Conservation (phyloP, 140 eudicot species). For the Anethum foeniculum region DNA sequence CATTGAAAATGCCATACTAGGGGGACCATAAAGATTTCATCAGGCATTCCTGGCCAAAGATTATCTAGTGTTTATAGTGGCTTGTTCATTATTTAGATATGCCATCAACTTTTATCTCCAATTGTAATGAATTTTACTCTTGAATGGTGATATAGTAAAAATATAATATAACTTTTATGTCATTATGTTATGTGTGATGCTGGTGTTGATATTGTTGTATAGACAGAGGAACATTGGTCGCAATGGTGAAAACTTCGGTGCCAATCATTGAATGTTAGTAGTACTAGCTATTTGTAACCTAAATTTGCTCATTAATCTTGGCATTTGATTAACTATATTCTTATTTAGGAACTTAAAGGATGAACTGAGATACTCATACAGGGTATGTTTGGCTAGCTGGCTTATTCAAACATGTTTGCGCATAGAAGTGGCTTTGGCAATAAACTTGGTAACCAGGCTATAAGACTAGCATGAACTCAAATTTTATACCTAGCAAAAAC, state of each 20-base stretch:
- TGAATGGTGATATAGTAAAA: background rate
- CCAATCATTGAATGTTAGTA: background rate
- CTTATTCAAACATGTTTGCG: background rate
- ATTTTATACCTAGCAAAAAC: background rate
- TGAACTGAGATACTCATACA: background rate
- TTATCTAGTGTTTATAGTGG: background rate
- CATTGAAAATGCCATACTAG: slow-evolving; percentile 94
- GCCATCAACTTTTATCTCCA: background rate
- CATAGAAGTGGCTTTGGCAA: background rate
- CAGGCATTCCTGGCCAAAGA: background rate
- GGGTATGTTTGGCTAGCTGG: background rate
- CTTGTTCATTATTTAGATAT: background rate
- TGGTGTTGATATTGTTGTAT: background rate
- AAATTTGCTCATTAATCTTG: background rate
- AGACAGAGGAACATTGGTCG: background rate
- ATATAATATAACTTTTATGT: background rate
- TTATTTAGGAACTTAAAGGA: background rate
- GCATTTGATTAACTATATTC: background rate
- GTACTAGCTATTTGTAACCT: background rate
- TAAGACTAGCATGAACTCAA: background rate
- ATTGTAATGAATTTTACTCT: background rate
- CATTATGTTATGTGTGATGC: background rate
- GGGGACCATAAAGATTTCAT: slow-evolving; percentile 64
- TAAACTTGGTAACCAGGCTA: background rate
- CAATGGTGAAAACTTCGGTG: background rate